Percentiles rank a stretch among this genome's conserved stretches.
phyloP scores from a whole-genome alignment of 768 basidiomycete species.

The Leucocoprinus sp. region DNA sequence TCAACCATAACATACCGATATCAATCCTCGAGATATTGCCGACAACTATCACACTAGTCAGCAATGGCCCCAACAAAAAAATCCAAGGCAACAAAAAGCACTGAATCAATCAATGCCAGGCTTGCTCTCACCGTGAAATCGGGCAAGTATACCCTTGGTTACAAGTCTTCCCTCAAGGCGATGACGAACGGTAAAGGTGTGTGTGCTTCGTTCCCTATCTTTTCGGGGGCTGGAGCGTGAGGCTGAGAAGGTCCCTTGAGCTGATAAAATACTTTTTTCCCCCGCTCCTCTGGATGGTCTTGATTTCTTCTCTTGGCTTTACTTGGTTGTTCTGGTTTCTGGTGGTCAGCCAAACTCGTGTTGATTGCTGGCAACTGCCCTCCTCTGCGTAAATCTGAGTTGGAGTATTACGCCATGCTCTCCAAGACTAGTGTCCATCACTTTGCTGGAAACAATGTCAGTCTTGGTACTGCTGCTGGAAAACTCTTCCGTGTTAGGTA shows the following conservation, averaged over 20 bases:
- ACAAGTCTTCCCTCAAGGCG: constrained; percentile 97
- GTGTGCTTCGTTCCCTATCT: constrained; percentile 34
- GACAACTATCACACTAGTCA: constrained; percentile 21
- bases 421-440: constrained; percentile 99
- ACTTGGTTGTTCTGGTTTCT: not conserved
- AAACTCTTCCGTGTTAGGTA: constrained; percentile 98
- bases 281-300: constrained; percentile 11
- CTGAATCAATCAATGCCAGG: constrained; percentile 87
- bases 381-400: constrained; percentile 96
- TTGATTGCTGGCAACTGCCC: constrained; percentile 99
- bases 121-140: constrained; percentile 98
- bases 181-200: constrained; percentile 97
- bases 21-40: constrained; percentile 13
- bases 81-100: constrained; percentile 88
- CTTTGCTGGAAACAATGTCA: constrained; percentile 95
- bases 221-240: constrained; percentile 93
- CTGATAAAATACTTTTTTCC: constrained; percentile 38
- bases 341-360: constrained; percentile 82
- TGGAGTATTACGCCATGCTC: constrained; percentile 99
- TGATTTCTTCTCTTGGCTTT: not conserved
- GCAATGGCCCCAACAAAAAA: constrained; percentile 94
- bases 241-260: constrained; percentile 98
- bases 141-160: constrained; percentile 93
- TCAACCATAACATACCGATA: constrained; percentile 5
- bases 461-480: constrained; percentile 97